phyloP scores from a whole-genome alignment of 2,329 filamentous ascomycete genomes.

The Fusarium sp. region DNA sequence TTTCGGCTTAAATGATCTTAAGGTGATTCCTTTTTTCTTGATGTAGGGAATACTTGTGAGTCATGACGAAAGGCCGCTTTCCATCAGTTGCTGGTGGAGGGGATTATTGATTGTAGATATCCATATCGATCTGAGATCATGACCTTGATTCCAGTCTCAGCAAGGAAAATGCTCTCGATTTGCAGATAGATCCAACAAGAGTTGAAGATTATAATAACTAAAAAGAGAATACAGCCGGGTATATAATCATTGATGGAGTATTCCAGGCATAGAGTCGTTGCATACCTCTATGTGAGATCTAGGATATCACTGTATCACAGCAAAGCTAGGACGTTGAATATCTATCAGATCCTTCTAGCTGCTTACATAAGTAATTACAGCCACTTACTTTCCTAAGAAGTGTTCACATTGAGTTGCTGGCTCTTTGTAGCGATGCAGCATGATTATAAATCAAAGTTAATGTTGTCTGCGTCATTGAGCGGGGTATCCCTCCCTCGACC shows the following conservation, averaged over 20 bases:
- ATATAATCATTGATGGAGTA: too few relatives aligned
- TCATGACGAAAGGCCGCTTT: not conserved
- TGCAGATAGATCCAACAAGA: not conserved
- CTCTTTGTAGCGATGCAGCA: not conserved
- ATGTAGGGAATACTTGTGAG: too few relatives aligned
- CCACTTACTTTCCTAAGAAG: too few relatives aligned
- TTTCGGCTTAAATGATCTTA: not conserved
- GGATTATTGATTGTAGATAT: too few relatives aligned
- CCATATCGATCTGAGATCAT: too few relatives aligned
- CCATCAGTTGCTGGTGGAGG: not conserved
- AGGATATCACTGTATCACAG: too few relatives aligned
- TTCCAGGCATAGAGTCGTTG: too few relatives aligned
- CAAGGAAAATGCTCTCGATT: not conserved
- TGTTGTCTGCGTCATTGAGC: constrained; percentile 31
- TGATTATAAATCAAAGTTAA: constrained; percentile 34
- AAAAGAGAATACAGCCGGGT: not conserved
- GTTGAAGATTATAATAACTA: not conserved
- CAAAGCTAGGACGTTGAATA: too few relatives aligned
- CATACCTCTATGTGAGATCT: too few relatives aligned
- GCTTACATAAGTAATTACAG: too few relatives aligned
- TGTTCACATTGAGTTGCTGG: not conserved
- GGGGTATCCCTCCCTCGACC: constrained; percentile 14
- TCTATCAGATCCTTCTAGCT: too few relatives aligned
- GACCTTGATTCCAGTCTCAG: not conserved
- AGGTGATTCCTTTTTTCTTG: too few relatives aligned